These are phyloP conservation scores for Nidularia pulvinata DNA, from an alignment of 768 basidiomycete genomes.

Conservation along the genomic window DNA sequence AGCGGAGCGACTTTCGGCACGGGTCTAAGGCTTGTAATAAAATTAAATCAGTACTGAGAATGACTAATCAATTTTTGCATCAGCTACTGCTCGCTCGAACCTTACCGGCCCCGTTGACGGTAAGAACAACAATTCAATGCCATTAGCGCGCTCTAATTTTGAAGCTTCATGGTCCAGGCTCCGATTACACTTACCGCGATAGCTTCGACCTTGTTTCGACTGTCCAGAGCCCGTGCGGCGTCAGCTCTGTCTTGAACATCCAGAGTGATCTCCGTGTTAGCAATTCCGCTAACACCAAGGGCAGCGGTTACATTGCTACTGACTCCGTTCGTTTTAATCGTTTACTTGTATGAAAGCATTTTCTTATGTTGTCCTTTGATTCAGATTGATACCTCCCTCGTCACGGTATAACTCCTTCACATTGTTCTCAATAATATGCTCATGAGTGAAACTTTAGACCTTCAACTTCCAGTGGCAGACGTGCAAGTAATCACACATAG, in stretches of 20 bases:
- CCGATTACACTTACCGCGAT: conserved; percentile 18
- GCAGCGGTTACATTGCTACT: conserved; percentile 17
- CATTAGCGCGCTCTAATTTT: neutral
- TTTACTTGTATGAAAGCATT: neutral
- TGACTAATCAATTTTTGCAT: too few relatives aligned
- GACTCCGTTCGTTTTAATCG: conserved; percentile 11
- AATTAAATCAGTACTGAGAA: too few relatives aligned
- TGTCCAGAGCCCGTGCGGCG: conserved; percentile 17
- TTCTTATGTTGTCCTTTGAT: neutral
- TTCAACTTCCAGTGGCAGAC: conserved; percentile 18
- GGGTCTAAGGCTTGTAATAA: too few relatives aligned
- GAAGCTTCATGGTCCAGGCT: conserved; percentile 6
- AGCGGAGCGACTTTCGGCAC: too few relatives aligned
- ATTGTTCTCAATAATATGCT: conserved; percentile 6
- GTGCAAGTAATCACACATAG: conserved; percentile 13
- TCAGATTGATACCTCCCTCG: neutral
- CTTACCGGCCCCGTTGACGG: conserved; percentile 15
- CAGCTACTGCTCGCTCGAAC: conserved; percentile 17
- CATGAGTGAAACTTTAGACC: conserved; percentile 4
- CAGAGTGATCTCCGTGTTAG: conserved; percentile 16
- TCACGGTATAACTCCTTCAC: conserved; percentile 2
- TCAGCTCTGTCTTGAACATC: conserved; percentile 15
- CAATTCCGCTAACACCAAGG: conserved; percentile 15
- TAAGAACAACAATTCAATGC: neutral
- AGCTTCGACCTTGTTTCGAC: conserved; percentile 19